Base-by-base conservation (phyloP, 2,329 filamentous ascomycete species). In the Pseudogymnoascus sp. region DNA sequence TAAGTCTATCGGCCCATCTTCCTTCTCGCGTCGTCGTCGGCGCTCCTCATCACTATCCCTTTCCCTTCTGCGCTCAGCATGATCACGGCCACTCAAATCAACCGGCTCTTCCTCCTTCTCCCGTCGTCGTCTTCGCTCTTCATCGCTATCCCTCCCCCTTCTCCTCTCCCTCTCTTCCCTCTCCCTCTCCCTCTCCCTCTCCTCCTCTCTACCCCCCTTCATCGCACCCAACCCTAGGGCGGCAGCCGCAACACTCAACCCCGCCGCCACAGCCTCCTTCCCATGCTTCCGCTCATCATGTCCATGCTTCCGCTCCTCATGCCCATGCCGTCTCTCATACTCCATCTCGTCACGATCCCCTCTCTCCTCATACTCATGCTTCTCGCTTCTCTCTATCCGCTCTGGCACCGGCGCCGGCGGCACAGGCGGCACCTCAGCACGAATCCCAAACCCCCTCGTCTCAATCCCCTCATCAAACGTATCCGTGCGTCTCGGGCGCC, bases 161-260 rank as follows among this genome's bases (percentile, higher is more conserved):
- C 21, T 51, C 21, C 45, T 51, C 0, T 64, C 63, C 14, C 63
- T 21, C 6, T 62, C 25, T 19, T 65, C 61, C 51, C 61, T 39
- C 13, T 65, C 63, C 23, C 37, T 45, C 14, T 65, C 61, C 51
- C 61, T 39, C 13, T 65, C 63, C 23, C 37, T 45, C 14, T 34
- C 21, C 14, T 63, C 51, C 48, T 43, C 63, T 13, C 31, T 57
- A 3, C 65, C 65, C 43, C 71, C 72, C 64, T 73, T 74, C 1
- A 71, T 62, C 11, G 73, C 71, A 63, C 68, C 70, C 11, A 74
- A 57, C 14, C 73, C 70, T 21, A 74, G 63, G 34, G 73, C 72
- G n/a, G 70, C 71, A 28, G 69, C 71, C 45, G 73, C 73, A 64
- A 74, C 65, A 61, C 73, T 71, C 21, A 74, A 66, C 25, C 73